Evolutionary conservation across 805 yeast species (phyloP).

Genomic region (Myxozyma vanderwaltii): DNA sequence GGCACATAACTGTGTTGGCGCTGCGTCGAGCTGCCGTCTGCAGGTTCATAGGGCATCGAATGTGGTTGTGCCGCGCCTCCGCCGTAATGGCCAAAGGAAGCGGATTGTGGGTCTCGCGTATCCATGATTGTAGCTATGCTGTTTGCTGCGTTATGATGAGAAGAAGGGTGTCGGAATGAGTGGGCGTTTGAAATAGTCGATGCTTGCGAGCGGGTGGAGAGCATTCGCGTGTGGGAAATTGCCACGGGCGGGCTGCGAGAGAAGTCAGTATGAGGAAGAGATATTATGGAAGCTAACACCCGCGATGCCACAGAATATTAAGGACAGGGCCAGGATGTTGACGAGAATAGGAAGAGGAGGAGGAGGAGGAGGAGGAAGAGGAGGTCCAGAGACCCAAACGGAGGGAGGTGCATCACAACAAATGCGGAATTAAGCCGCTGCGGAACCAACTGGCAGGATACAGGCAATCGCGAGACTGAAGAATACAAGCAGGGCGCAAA

Average conservation of each 20-base stretch:
- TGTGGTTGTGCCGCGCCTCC: slow-evolving; percentile 15
- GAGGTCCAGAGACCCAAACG: not conserved
- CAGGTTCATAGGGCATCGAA: slow-evolving; percentile 15
- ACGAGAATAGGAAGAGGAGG: not conserved
- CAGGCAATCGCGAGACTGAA: too few relatives aligned
- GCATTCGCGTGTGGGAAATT: slow-evolving; percentile 13
- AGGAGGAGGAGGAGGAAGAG: not conserved
- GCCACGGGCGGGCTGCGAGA: too few relatives aligned
- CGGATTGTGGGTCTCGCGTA: slow-evolving; percentile 26
- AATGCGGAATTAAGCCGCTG: not conserved
- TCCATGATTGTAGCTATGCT: slow-evolving; percentile 16
- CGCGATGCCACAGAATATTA: too few relatives aligned
- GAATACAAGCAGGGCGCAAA: too few relatives aligned
- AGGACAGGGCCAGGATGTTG: not conserved
- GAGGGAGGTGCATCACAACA: not conserved
- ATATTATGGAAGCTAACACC: too few relatives aligned
- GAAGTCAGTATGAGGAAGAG: too few relatives aligned
- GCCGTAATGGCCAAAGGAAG: slow-evolving; percentile 19
- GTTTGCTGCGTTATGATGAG: not conserved
- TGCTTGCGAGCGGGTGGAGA: slow-evolving; percentile 8
- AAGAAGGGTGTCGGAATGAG: not conserved
- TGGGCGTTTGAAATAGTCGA: not conserved
- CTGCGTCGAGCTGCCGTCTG: slow-evolving; percentile 15
- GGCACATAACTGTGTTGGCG: slow-evolving; percentile 21
- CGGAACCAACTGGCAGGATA: not conserved